phyloP scores from a whole-genome alignment of 805 yeast species.

The Hanseniaspora pseudoguilliermondii region DNA sequence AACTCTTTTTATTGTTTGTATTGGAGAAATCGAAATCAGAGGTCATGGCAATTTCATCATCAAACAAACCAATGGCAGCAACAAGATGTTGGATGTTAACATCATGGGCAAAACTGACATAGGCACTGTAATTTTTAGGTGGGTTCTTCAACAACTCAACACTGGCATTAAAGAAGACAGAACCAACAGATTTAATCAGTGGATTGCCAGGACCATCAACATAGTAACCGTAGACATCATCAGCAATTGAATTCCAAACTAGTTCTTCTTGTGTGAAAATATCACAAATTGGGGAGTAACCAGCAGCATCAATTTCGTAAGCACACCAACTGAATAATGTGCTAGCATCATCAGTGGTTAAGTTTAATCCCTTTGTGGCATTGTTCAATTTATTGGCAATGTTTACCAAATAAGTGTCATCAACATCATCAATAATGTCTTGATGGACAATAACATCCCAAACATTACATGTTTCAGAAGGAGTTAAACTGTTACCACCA shows the following conservation, averaged over 20 bases:
- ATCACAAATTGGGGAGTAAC: constrained; percentile 55
- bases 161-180: constrained; percentile 42
- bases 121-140: constrained; percentile 38
- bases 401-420: constrained; percentile 31
- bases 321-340: constrained; percentile 54
- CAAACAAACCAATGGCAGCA: constrained; percentile 49
- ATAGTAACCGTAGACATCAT: constrained; percentile 50
- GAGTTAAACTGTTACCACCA: constrained; percentile 42
- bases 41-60: constrained; percentile 30
- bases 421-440: constrained; percentile 17
- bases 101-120: constrained; percentile 67
- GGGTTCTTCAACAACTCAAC: constrained; percentile 39
- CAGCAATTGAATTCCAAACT: constrained; percentile 46
- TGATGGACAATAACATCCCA: constrained; percentile 23
- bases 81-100: constrained; percentile 48
- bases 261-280: constrained; percentile 59
- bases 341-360: constrained; percentile 41
- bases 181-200: constrained; percentile 46
- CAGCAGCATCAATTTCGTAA: constrained; percentile 59
- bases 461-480: constrained; percentile 33
- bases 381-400: constrained; percentile 48
- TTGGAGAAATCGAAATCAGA: constrained; percentile 34
- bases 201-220: constrained; percentile 52
- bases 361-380: constrained; percentile 41
- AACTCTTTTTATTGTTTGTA: constrained; percentile 35